Evolutionary conservation across 2,329 filamentous ascomycete species (phyloP).

Genomic region (Beauveria medogensis): DNA sequence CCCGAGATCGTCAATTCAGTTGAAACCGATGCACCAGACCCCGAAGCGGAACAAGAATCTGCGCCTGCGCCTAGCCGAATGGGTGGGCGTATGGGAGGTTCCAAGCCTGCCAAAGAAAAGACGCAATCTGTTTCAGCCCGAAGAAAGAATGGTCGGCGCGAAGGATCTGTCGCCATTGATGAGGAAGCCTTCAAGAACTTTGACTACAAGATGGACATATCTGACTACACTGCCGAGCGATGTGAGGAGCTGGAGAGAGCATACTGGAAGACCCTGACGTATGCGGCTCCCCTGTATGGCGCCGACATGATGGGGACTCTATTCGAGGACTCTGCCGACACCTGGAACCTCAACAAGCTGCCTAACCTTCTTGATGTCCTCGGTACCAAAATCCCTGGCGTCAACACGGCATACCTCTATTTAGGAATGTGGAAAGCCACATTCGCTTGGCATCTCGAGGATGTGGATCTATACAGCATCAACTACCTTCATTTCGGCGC

Average conservation of each 20-base stretch:
- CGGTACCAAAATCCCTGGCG: slow-evolving; percentile 90
- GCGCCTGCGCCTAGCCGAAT: slow-evolving; percentile 16
- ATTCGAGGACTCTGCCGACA: slow-evolving; percentile 75
- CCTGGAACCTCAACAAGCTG: slow-evolving; percentile 92
- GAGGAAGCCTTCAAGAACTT: slow-evolving; percentile 87
- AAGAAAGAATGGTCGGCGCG: slow-evolving; percentile 75
- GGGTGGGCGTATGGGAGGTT: slow-evolving; percentile 34
- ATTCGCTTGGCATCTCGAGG: slow-evolving; percentile 97
- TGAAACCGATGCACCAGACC: slow-evolving; percentile 33
- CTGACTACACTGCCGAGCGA: slow-evolving; percentile 82
- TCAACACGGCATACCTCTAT: slow-evolving; percentile 97
- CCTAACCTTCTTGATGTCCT: slow-evolving; percentile 90
- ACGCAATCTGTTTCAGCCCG: slow-evolving; percentile 75
- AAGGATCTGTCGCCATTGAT: slow-evolving; percentile 71
- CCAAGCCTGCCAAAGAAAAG: slow-evolving; percentile 46
- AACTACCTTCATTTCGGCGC: slow-evolving; percentile 99
- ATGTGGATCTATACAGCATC: slow-evolving; percentile 98
- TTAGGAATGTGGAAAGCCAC: slow-evolving; percentile 99
- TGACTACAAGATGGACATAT: slow-evolving; percentile 79
- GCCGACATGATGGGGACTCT: slow-evolving; percentile 94
- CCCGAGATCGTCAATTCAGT: slow-evolving; percentile 18
- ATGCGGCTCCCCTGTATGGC: slow-evolving; percentile 88
- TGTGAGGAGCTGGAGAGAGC: slow-evolving; percentile 90
- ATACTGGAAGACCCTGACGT: slow-evolving; percentile 97
- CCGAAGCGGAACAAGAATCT: slow-evolving; percentile 31